These are phyloP conservation scores for Yamadazyma nakazawae DNA, from an alignment of 805 yeast genomes.

Conservation along the genomic window DNA sequence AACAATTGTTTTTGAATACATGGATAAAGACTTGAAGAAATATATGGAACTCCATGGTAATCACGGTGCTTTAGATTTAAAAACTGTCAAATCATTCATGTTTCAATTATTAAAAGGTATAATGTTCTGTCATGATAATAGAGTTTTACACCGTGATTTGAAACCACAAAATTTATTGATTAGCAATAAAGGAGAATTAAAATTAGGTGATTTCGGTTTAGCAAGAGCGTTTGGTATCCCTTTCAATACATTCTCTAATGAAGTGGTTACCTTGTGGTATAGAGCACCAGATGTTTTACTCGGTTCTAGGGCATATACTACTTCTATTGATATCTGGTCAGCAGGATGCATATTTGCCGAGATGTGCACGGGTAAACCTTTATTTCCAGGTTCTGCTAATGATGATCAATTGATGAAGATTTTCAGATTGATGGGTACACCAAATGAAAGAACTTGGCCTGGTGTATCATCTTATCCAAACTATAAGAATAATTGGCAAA, in stretches of 20 bases:
- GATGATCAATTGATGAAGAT: slow-evolving; percentile 93
- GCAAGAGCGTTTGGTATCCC: slow-evolving; percentile 99
- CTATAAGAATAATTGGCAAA: slow-evolving; percentile 77
- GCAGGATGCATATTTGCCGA: slow-evolving; percentile 98
- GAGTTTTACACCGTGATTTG: slow-evolving; percentile 81
- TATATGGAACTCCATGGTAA: slow-evolving; percentile 88
- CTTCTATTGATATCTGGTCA: slow-evolving; percentile 98
- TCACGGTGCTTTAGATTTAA: slow-evolving; percentile 69
- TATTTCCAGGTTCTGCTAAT: slow-evolving; percentile 94
- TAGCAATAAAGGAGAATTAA: slow-evolving; percentile 84
- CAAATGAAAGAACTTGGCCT: slow-evolving; percentile 95
- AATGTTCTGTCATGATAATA: slow-evolving; percentile 78
- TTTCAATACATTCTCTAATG: slow-evolving; percentile 94
- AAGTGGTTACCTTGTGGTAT: slow-evolving; percentile 97
- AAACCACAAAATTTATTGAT: slow-evolving; percentile 95
- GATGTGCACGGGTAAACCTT: slow-evolving; percentile 96
- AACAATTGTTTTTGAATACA: slow-evolving; percentile 86
- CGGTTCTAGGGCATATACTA: slow-evolving; percentile 93
- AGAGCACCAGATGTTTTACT: slow-evolving; percentile 95
- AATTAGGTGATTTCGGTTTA: slow-evolving; percentile 93
- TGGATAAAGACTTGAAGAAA: slow-evolving; percentile 90
- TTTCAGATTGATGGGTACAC: slow-evolving; percentile 93
- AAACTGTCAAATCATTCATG: slow-evolving; percentile 85
- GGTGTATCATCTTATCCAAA: slow-evolving; percentile 90
- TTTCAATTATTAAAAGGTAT: slow-evolving; percentile 89